Base-by-base conservation (phyloP, 2,329 filamentous ascomycete genomes). In the Shiraia sp. region DNA sequence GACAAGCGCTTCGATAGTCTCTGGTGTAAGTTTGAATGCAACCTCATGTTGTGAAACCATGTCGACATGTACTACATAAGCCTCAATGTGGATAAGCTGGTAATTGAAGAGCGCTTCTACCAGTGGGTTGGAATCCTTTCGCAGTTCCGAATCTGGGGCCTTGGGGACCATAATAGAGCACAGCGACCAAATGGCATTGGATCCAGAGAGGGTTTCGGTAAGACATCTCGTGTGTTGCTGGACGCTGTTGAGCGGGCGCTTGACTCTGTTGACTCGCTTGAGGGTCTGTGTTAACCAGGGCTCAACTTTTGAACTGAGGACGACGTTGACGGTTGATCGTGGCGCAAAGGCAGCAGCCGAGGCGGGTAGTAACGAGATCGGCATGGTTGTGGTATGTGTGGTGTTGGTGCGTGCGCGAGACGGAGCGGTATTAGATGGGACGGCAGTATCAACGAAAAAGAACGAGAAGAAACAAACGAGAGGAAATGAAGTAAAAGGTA, bases 41-140 rank as follows among this genome's bases (percentile, higher is more conserved):
- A 99, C 90, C 76, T 97, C 93, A 70, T 95, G 93, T 72, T 91
- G 87, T 63, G 95, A 83, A 46, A 99, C 92, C 90, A 97, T 96
- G 76, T 99, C 93, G 72, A 99, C 90, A 72, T 97, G 92, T 48
- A 99, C 93, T 59, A 97, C 92, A 71, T 99, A 99, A 37, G 93
- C 93, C 75, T 97, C 91, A 59, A 97, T 77, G 69, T 96, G 90
- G 65, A 96, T 78, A 66, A 96, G 82, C 76, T 95, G 87, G 73
- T 92, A 93, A 80, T 95, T 95, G 80, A 88, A 90, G 51, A 96
- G 76, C 51, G 88, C 88, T 73, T 96, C 90, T 55, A 92, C 79
- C 53, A 95, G 77, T 32, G 88, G 87, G 67, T 95, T 88, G 36
- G 82, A 75, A 66, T 96, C 90, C 71, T 85, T 85, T 71, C 83